Evolutionary conservation across 371 early-diverging fungal species (phyloP), one percentile per base, ranked within the genome.

Genomic region (Choanephora cucurbitarum): DNA sequence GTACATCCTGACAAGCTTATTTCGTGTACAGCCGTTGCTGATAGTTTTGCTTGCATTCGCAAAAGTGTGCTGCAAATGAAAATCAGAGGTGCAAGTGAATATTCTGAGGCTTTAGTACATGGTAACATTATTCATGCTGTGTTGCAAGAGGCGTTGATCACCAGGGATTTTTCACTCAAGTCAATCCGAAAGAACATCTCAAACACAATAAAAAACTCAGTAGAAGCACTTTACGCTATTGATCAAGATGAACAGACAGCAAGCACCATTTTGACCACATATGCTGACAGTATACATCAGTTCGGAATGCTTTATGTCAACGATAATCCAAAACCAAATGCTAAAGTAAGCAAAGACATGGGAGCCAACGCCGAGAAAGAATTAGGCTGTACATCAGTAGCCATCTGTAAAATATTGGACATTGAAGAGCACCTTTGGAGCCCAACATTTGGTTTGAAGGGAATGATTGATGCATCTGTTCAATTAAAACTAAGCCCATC

Each of bases 351-450:
- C 11, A 63, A 15, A 13, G 60, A 71, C 40, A 42, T 69, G 13
- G 73, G 72, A 6, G 42, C 49, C 0, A 22, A 63, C 42, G 57
- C 60, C 2, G 49, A 41, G 13, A 39, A 40, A 4, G 43, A 40
- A 9, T 41, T 67, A 49, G 62, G 62, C 10, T 64, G 49, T 44
- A 62, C 63, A 11, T 44, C 67, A 0, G 60, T 91, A 4, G 70
- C 84, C 39, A 72, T 97, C 24, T 77, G 68, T 31, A 80, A 84
- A 21, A 73, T 96, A 0, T 59, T 95, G 54, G 92, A 93, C 61
- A 88, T 95, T 53, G 98, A 98, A 66, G 98, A 98, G 53, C 85
- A 85, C 55, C 75, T 95, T 8, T 95, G 94, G 93, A 93, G 95
- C 19, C 92, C 94, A 2, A 91, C 75, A 45, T 94, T 82, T 68